A percentile compares a stretch with the other conserved stretches of the same genome.
phyloP scores from a whole-genome alignment of 108 stramenopile species.

The Skeletonema marinoi region DNA sequence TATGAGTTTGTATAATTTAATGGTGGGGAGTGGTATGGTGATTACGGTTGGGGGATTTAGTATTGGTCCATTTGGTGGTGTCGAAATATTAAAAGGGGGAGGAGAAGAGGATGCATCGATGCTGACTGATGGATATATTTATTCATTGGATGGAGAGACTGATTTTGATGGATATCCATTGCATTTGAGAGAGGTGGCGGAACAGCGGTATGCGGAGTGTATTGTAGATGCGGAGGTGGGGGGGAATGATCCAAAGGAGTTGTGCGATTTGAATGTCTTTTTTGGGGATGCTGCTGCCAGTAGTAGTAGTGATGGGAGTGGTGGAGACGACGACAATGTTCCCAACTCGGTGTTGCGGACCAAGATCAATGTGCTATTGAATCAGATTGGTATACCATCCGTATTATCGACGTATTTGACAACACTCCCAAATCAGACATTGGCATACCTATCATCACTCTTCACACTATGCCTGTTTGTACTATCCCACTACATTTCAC shows the following conservation, averaged over 20 bases:
- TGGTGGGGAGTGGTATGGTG: not conserved
- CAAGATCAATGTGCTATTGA: constrained; percentile 16
- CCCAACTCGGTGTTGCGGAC: constrained; percentile 10
- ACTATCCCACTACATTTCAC: constrained; percentile 28
- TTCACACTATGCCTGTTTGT: constrained; percentile 30
- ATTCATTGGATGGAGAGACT: constrained; percentile 37
- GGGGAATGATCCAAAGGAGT: constrained; percentile 24
- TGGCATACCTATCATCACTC: constrained; percentile 45
- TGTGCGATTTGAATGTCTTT: constrained; percentile 23
- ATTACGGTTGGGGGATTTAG: no score
- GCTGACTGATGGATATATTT: constrained; percentile 30
- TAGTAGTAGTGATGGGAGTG: not conserved
- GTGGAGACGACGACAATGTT: not conserved
- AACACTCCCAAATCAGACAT: constrained; percentile 22
- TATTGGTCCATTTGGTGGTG: not conserved
- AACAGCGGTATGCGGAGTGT: constrained; percentile 37
- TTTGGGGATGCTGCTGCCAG: constrained; percentile 1
- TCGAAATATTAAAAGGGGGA: not conserved
- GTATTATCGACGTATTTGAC: constrained; percentile 22
- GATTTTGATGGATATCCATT: constrained; percentile 39
- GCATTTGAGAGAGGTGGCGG: constrained; percentile 15
- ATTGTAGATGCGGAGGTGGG: constrained; percentile 12
- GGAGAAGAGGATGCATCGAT: not conserved
- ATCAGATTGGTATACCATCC: constrained; percentile 11
- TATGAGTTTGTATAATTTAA: constrained; percentile 21